Base-by-base conservation (phyloP, 441 rosid species). In the Corymbia calophylla region DNA sequence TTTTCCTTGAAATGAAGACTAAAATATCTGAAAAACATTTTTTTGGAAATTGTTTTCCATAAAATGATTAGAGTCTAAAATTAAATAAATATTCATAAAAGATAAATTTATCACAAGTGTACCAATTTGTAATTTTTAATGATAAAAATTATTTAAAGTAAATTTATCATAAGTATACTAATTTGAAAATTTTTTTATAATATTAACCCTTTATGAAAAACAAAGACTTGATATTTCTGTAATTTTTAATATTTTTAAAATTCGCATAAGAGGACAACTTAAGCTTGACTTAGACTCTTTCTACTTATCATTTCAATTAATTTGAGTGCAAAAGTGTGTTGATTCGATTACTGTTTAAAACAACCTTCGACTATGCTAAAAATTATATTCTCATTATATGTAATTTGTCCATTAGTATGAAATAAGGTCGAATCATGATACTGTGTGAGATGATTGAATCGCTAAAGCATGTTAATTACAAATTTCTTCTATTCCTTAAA, bases 41-140 rank as follows among this genome's bases (percentile, higher is more conserved):
- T 35, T 39, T 39, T 39, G 44, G 44, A 39, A 39, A 4, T 39
- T 39, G 5, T 39, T 39, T 39, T 39, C 44, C 44, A 39, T 39
- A 39, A 5, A 39, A 39, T 39, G 44, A 39, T 4, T 6, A 39
- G 44, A 39, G 44, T 39, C 44, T 39, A 39, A 39, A 39, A 39
- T 39, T 39, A 39, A 39, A 39, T 39, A 39, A 39, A 39, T 39
- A 39, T 39, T 39, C 6, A 39, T 4, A 39, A 39, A 39, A 39
- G 5, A 39, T 39, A 39, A 39, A 39, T 39, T 39, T 39, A 39
- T 39, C 44, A 5, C 44, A 39, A 39, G 6, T 39, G 5, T 49
- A 49, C 53, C 3, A 0, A 0, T 58, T 58, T 58, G 1, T 1
- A 13, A 3, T 25, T 1, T 58, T 51, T 12, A 2, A 16, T 51